Conservation (phyloP, 768 basidiomycete species). For the Kockovaella imperatae region DNA sequence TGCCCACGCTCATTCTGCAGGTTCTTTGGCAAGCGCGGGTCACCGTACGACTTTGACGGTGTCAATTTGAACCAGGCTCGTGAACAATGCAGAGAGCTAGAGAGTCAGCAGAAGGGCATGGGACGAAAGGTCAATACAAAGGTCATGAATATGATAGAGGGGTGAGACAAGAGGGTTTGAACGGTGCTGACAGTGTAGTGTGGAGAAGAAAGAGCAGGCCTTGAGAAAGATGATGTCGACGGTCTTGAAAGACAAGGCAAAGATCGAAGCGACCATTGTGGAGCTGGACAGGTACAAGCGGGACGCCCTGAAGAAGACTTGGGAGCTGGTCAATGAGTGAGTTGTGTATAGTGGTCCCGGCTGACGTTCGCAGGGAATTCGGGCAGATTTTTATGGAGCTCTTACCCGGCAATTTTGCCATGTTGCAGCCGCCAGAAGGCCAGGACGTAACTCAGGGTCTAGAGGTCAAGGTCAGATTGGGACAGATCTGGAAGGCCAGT, state of each 20-base stretch:
- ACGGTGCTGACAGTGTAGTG: slow-evolving; percentile 49
- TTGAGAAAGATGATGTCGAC: slow-evolving; percentile 80
- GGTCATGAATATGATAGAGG: slow-evolving; percentile 91
- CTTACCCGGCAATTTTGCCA: slow-evolving; percentile 91
- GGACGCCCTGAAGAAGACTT: slow-evolving; percentile 85
- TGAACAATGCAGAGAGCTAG: slow-evolving; percentile 64
- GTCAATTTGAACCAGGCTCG: slow-evolving; percentile 57
- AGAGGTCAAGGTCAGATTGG: slow-evolving; percentile 93
- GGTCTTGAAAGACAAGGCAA: slow-evolving; percentile 83
- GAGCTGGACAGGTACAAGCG: slow-evolving; percentile 91
- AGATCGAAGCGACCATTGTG: slow-evolving; percentile 87
- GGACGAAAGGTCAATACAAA: slow-evolving; percentile 95
- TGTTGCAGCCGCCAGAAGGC: slow-evolving; percentile 84
- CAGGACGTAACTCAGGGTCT: slow-evolving; percentile 90
- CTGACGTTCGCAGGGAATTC: slow-evolving; percentile 62
- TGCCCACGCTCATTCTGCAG: slow-evolving; percentile 46
- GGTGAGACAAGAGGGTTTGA: slow-evolving; percentile 50
- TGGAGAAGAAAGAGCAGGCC: slow-evolving; percentile 85
- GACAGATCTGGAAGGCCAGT: slow-evolving; percentile 94
- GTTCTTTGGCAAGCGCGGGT: slow-evolving; percentile 71
- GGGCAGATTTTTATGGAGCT: slow-evolving; percentile 93
- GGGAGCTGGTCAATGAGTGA: slow-evolving; percentile 89
- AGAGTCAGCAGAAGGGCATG: slow-evolving; percentile 70
- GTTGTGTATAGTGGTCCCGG: slow-evolving; percentile 34
- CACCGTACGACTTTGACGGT: slow-evolving; percentile 69